These are phyloP conservation scores for Candida incommunis DNA, from an alignment of 805 yeast genomes.

Conservation along the genomic window DNA sequence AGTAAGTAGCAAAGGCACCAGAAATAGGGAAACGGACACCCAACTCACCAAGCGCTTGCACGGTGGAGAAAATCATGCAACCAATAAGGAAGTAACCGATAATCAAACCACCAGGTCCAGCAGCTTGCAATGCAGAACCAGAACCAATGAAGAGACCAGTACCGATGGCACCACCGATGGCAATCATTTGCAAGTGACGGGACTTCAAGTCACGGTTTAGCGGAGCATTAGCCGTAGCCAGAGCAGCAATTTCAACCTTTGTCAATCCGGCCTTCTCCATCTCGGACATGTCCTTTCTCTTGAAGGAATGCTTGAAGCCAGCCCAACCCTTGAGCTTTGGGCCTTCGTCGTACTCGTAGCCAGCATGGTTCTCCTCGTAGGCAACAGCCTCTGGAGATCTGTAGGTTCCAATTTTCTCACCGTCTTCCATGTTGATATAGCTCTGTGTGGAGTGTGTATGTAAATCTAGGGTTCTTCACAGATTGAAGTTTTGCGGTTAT, in stretches of 20 bases:
- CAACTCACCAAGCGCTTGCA: conserved; percentile 50
- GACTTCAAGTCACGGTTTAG: conserved; percentile 26
- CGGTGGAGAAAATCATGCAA: conserved; percentile 43
- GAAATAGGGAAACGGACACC: conserved; percentile 48
- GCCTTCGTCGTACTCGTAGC: neutral
- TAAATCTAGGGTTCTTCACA: neutral
- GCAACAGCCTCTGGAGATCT: neutral
- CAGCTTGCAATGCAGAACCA: conserved; percentile 30
- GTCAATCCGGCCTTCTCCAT: conserved; percentile 4
- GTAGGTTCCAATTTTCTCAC: neutral
- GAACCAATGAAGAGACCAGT: conserved; percentile 45
- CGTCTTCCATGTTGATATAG: neutral
- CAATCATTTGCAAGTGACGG: conserved; percentile 40
- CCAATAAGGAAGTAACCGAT: conserved; percentile 35
- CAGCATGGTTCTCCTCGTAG: conserved; percentile 1
- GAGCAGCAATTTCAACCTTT: conserved; percentile 5
- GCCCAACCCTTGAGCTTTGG: conserved; percentile 7
- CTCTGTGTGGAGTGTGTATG: neutral
- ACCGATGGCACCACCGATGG: conserved; percentile 72
- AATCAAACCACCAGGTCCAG: conserved; percentile 38
- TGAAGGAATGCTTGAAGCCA: conserved; percentile 30
- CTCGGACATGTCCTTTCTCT: conserved; percentile 27
- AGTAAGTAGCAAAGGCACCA: conserved; percentile 44
- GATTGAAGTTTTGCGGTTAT: neutral
- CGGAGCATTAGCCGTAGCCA: conserved; percentile 33